Base-by-base conservation (phyloP, 441 rosid genomes). In the Populus hybrid region DNA sequence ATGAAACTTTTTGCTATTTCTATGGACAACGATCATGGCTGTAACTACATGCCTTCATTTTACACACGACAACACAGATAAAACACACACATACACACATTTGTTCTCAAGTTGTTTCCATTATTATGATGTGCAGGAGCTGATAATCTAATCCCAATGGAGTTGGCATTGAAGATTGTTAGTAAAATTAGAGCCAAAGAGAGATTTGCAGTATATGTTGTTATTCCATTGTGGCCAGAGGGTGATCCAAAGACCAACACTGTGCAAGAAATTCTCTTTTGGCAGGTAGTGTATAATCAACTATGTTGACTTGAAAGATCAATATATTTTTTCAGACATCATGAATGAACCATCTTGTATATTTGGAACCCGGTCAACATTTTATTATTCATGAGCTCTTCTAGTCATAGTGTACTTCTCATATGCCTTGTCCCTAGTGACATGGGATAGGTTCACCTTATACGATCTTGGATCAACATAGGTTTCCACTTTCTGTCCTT, bases 161-260 rank as follows among this genome's bases (percentile, higher is more conserved):
- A 94, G 82, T 68, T 92, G 89, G 92, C 97, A 50, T 74, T 92
- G 78, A 92, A 92, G 88, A 85, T 92, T 84, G 94, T 83, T 91
- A 90, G 89, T 84, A 94, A 94, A 87, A 93, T 94, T 73, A 86
- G 89, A 83, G 92, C 95, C 38, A 86, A 86, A 16, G 93, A 94
- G 89, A 90, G 94, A 84, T 94, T 94, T 79, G 87, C 92, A 0
- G 97, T 93, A 61, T 94, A 94, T 87, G 80, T 94, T 36, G 79
- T 94, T 79, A 80, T 94, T 64, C 98, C 97, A 7, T 69, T 94
- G 92, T 94, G 97, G 98, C 98, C 98, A n/a, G 98, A 94, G 86
- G 98, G 98, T 73, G 95, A 93, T 77, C 97, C 98, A n/a, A 91
- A 89, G 72, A 71, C 91, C 77, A 89, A 83, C 18, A 74, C 94